A percentile compares a stretch with the other conserved stretches of the same genome.
Conservation (phyloP, 192 early-diverging fungal species). For the Backusella mclennaniae region DNA sequence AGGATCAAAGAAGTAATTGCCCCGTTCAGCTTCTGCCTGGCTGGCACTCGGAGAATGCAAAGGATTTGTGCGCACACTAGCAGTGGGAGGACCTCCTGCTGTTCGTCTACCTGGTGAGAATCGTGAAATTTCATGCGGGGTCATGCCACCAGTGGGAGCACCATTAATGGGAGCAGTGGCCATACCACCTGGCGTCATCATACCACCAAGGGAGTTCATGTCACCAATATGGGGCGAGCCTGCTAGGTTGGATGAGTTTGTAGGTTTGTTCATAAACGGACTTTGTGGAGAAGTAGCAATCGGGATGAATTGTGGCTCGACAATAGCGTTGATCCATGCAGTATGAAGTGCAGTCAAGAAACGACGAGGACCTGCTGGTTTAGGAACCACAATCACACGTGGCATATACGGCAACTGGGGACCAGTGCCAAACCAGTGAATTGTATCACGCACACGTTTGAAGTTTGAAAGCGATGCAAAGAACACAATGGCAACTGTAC, state of each 20-base stretch:
- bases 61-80: neutral
- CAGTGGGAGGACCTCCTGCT: neutral
- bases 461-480: conserved; percentile 54
- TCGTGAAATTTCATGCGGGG: conserved; percentile 1
- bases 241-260: neutral
- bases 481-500: conserved; percentile 47
- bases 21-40: conserved; percentile 1
- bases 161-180: neutral
- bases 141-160: neutral
- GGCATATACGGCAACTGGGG: conserved; percentile 20
- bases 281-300: conserved; percentile 53
- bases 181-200: conserved; percentile 9
- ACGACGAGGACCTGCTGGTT: conserved; percentile 60
- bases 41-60: neutral
- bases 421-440: conserved; percentile 34
- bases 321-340: conserved; percentile 45
- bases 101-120: conserved; percentile 14
- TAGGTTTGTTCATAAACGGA: conserved; percentile 12
- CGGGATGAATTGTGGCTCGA: conserved; percentile 50
- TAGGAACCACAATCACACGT: conserved; percentile 56
- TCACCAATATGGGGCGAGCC: neutral
- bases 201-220: neutral
- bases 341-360: conserved; percentile 58
- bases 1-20: conserved; percentile 20
- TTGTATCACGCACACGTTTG: conserved; percentile 45